Conservation (phyloP, 345 rosid species). For the Moricandia arvensis region DNA sequence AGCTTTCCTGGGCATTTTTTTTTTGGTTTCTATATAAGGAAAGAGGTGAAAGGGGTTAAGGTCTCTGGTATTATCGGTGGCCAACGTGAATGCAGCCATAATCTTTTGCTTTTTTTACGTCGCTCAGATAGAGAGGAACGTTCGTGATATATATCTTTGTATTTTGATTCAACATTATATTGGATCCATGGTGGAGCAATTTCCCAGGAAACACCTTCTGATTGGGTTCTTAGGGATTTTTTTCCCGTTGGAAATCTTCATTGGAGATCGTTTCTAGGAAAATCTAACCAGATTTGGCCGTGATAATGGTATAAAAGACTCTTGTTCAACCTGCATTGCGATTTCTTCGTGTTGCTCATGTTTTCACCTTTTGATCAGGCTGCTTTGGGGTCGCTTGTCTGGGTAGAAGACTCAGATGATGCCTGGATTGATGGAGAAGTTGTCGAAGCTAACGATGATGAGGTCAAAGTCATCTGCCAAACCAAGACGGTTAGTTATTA, state of each 20-base stretch:
- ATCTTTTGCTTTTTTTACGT: constrained; percentile 3
- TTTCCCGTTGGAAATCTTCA: constrained; percentile 20
- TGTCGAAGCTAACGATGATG: constrained; percentile 53
- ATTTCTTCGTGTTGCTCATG: not conserved
- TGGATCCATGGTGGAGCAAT: constrained; percentile 32
- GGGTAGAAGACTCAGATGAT: constrained; percentile 79
- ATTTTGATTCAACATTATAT: not conserved
- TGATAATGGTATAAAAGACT: constrained; percentile 26
- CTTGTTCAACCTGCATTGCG: constrained; percentile 28
- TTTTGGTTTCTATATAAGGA: not conserved
- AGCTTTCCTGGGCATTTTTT: not conserved
- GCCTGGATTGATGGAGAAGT: constrained; percentile 96
- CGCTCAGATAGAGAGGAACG: not conserved
- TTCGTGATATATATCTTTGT: not conserved
- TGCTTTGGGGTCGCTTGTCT: constrained; percentile 76
- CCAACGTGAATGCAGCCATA: constrained; percentile 19
- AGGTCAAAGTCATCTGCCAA: constrained; percentile 57
- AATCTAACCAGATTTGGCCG: constrained; percentile 15
- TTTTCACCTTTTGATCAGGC: constrained; percentile 40
- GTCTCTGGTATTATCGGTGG: not conserved
- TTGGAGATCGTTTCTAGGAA: constrained; percentile 17
- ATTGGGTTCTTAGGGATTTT: constrained; percentile 13
- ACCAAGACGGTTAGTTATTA: constrained; percentile 58
- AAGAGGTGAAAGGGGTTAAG: constrained; percentile 6
- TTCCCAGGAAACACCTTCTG: constrained; percentile 10